These are phyloP conservation scores for Cyclocybe aegerita DNA, from an alignment of 768 basidiomycete genomes.

Conservation along the genomic window DNA sequence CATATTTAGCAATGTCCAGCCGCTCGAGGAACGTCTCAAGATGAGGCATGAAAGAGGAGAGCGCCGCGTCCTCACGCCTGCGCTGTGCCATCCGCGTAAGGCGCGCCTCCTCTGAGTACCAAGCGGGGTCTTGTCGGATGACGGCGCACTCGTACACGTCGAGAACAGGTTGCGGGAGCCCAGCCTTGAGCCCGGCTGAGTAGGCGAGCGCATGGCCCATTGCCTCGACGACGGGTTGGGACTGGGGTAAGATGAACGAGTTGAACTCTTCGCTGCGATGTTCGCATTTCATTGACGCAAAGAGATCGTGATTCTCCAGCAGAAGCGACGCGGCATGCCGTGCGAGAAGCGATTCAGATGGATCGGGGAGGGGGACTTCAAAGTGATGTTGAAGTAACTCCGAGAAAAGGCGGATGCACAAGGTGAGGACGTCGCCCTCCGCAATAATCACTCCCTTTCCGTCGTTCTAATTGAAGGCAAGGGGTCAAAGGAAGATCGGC, in stretches of 20 bases:
- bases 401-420: constrained; percentile 56
- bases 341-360: constrained; percentile 51
- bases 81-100: constrained; percentile 49
- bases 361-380: constrained; percentile 46
- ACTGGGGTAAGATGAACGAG: constrained; percentile 54
- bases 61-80: constrained; percentile 43
- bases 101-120: constrained; percentile 56
- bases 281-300: constrained; percentile 33
- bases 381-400: constrained; percentile 61
- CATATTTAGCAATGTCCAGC: constrained; percentile 48
- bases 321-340: constrained; percentile 46
- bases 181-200: constrained; percentile 45
- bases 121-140: constrained; percentile 54
- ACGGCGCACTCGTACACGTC: constrained; percentile 56
- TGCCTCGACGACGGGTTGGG: constrained; percentile 53
- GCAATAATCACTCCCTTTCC: constrained; percentile 60
- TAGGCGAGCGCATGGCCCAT: constrained; percentile 65
- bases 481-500: constrained; percentile 11
- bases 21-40: constrained; percentile 39
- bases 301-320: constrained; percentile 43
- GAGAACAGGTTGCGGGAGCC: constrained; percentile 46
- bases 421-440: constrained; percentile 52
- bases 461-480: constrained; percentile 31
- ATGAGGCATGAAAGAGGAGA: constrained; percentile 42
- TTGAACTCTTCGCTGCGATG: constrained; percentile 55